Evolutionary conservation across 441 rosid genomes (phyloP).

Genomic region (Cnidoscolus chayamansa): DNA sequence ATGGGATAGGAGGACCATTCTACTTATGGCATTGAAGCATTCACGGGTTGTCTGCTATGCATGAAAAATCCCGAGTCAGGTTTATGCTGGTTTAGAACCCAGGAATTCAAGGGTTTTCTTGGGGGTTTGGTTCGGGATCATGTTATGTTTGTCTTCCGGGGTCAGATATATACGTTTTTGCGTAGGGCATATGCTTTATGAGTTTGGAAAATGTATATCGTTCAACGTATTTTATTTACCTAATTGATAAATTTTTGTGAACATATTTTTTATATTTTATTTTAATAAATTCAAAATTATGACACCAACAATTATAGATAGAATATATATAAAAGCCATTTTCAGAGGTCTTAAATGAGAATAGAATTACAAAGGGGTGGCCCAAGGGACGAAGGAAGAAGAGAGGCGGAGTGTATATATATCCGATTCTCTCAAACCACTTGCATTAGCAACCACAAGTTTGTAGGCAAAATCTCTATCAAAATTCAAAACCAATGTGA

Average conservation of each 20-base stretch:
- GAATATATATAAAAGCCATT: background rate
- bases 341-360: no score
- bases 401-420: background rate
- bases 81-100: background rate
- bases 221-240: no score
- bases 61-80: background rate
- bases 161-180: no score
- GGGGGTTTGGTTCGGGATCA: background rate
- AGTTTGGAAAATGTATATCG: no score
- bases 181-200: no score
- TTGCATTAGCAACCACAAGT: constrained; percentile 19
- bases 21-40: background rate
- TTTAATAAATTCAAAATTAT: no score
- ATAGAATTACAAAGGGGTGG: background rate
- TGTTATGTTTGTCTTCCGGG: background rate
- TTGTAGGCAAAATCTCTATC: constrained; percentile 26
- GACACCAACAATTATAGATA: no score
- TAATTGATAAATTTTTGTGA: no score
- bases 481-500: background rate
- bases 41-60: background rate
- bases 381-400: background rate
- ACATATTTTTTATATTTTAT: no score
- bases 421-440: background rate
- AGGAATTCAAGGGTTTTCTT: background rate
- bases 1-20: background rate